Base-by-base conservation (phyloP, 345 rosid genomes). In the Durio zibethinus region DNA sequence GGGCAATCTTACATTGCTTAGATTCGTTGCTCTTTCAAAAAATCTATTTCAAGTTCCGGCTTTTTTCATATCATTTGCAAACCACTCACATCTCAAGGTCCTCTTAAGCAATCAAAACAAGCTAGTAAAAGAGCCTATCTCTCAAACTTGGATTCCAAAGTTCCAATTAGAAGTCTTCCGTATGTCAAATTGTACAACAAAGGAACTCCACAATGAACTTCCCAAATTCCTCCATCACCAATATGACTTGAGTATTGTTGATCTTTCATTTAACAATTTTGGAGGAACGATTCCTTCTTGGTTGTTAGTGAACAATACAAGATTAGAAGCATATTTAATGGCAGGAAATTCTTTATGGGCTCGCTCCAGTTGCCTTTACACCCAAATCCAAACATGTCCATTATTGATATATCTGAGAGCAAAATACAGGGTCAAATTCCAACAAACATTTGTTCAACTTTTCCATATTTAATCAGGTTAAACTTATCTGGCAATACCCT, bases 241-340 rank as follows among this genome's bases (percentile, higher is more conserved):
- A 48, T 2, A 48, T 48, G 12, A 48, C 20, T 18, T 48, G n/a
- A 3, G 6, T 12, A 77, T 0, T 45, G 0, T 25, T 14, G 7
- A 7, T 5, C 54, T 42, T 81, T 1, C 69, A 8, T 6, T 27
- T 7, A n/a, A 5, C 11, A 4, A n/a, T 0, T 29, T 81, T 38
- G 38, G 9, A 2, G 82, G 81, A 31, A 59, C 27, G 47, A 0
- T 10, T 35, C 86, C 83, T 0, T 0, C 2, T 63, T 85, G 88
- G 88, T 70, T 82, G 25, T 35, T 85, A 9, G 53, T 25, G 25
- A 85, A 83, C 45, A 85, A 85, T 35, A 69, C 76, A 21, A 21
- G 52, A 7, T 71, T 85, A 21, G 14, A 16, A 18, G 0, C 0
- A 0, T 14, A 80, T 6, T 0, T 5, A 1, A 43, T 82, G 2